Base-by-base conservation (phyloP, 371 early-diverging fungal species). In the Saksenaea vasiformis region DNA sequence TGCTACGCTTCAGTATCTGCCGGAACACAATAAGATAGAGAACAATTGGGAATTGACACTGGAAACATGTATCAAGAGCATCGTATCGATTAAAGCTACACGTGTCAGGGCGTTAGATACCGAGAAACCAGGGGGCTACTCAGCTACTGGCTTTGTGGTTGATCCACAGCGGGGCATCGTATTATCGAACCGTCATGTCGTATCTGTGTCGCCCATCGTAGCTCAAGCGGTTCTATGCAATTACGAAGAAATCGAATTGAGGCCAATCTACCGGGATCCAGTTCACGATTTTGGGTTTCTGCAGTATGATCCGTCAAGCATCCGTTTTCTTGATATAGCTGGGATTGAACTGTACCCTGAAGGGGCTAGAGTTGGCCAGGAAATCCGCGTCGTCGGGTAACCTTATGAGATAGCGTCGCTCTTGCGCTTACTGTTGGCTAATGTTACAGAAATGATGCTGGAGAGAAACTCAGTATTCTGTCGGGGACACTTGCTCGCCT, bases 281-380 rank as follows among this genome's bases (percentile, higher is more conserved):
- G 80, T 96, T 28, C 97, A 96, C 71, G 97, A 96, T 71, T 96
- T 95, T 86, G 96, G 94, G 0, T 90, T 96, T 64, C 84, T 96
- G 61, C 80, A 85, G 56, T 97, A 93, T 65, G 93, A 96, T 72
- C 89, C 91, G 8, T 60, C 70, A 7, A 84, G 89, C 63, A 82
- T 97, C 51, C 72, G 84, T 53, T 92, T 90, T 76, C 82, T 93
- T 83, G 69, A 80, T 9, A 73, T 93, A 3, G 77, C 78, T 5
- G 86, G 86, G 47, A 92, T 94, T 64, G 71, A 80, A 10, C 83
- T 94, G 15, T 83, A 84, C 41, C 95, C 95, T 2, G 84, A 91
- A 54, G 70, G 84, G 0, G 95, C 93, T 14, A 84, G 86, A 17
- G 89, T 94, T 5, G 94, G 94, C 3, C 79, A 90, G 57, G 94